Base-by-base conservation (phyloP, 192 early-diverging fungal species). In the Coemansia sp. region DNA sequence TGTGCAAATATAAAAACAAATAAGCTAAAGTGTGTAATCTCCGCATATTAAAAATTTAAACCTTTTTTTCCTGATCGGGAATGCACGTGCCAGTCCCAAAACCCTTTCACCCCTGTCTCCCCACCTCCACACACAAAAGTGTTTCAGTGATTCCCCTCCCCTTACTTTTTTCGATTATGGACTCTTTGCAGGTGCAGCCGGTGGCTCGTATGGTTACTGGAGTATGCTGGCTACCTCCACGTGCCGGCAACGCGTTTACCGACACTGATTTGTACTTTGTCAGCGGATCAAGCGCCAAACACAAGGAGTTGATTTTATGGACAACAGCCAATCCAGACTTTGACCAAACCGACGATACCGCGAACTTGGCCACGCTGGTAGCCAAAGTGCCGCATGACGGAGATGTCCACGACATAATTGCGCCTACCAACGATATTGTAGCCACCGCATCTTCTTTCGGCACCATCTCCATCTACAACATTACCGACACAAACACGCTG, bases 251-350 rank as follows among this genome's bases (percentile, higher is more conserved):
- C 46, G 70, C 76, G 5, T 79, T 72, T 57, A 72, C 65, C 13
- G 76, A 79, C 55, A 68, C 70, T 0, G 59, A 65, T 1, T 53
- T 70, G 13, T 44, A 62, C 31, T 79, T 79, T 47, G 57, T 69
- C 4, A 72, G 58, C 0, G 76, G 76, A 6, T 68, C 70, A 10
- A 52, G 66, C 21, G 70, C 36, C 47, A 70, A 65, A 20, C 57
- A 65, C 56, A 57, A 68, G 33, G 77, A 79, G 66, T 63, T 79
- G 5, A 53, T 63, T 7, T 63, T 79, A n/a, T 79, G 77, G 77
- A 69, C 65, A 9, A 70, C 77, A 11, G 44, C 11, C 9, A 73
- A 73, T 39, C 77, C 69, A 0, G 77, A 79, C 53, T 73, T 73
- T 53, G 31, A 28, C n/a, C 19, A 40, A 48, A 8, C 42, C 15